phyloP scores from a whole-genome alignment of 2,329 filamentous ascomycete species.

The Eurotiales sp. region DNA sequence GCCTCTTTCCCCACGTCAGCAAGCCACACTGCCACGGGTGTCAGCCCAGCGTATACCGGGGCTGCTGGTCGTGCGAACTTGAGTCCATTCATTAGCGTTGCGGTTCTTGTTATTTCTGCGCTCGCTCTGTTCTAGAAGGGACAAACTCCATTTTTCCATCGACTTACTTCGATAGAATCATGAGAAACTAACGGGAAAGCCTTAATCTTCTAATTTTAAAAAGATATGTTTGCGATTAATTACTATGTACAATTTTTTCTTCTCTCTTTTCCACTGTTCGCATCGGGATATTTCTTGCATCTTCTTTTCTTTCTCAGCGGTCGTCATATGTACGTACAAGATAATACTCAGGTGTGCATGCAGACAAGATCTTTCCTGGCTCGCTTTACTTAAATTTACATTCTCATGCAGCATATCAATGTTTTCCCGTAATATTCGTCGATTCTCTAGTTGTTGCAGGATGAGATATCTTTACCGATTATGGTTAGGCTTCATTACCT shows the following conservation, averaged over 20 bases:
- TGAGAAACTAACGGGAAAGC: neutral
- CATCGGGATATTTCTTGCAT: neutral
- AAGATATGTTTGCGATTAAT: constrained; percentile 9
- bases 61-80: constrained; percentile 10
- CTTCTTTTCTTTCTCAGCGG: neutral
- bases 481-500: neutral
- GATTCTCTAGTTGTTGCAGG: too few relatives aligned
- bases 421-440: too few relatives aligned
- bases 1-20: constrained; percentile 6
- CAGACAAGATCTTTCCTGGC: neutral
- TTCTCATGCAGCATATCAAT: neutral
- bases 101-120: constrained; percentile 3
- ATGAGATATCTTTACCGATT: too few relatives aligned
- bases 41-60: constrained; percentile 14
- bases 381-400: neutral
- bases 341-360: neutral
- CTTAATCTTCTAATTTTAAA: neutral
- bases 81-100: neutral
- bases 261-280: neutral
- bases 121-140: constrained; percentile 9
- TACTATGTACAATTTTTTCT: constrained; percentile 8
- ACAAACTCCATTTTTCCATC: neutral
- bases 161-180: neutral
- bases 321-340: neutral
- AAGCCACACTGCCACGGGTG: constrained; percentile 9